Percentiles rank a stretch among this genome's conserved stretches.
Evolutionary conservation across 2,329 filamentous ascomycete genomes (phyloP).

Genomic region (Cercospora sojina): DNA sequence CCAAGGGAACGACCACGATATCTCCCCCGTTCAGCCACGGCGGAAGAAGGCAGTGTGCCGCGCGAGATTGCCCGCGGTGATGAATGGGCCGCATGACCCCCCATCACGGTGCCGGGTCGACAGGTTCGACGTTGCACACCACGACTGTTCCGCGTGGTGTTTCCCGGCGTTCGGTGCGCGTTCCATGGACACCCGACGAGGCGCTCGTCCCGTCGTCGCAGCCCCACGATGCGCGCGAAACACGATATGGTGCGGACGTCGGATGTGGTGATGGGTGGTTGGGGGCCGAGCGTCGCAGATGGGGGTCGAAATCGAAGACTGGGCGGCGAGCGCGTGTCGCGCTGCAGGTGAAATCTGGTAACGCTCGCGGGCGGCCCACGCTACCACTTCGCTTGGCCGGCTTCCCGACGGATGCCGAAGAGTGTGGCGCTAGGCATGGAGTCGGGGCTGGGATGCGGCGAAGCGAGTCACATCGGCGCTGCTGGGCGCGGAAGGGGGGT

Average conservation of each 20-base stretch:
- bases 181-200: neutral
- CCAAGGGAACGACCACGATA: neutral
- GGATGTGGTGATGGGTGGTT: neutral
- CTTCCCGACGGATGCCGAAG: constrained; percentile 4
- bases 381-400: neutral
- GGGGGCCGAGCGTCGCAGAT: neutral
- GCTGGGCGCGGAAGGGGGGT: neutral
- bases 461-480: neutral
- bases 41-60: constrained; percentile 2
- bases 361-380: neutral
- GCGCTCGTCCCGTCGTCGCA: neutral
- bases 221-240: neutral
- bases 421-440: neutral
- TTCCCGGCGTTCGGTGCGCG: neutral
- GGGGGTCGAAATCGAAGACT: constrained; percentile 5
- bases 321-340: constrained; percentile 16
- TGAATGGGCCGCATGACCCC: neutral
- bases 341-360: constrained; percentile 16
- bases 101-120: neutral
- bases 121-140: neutral
- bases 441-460: neutral
- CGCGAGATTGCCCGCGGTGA: neutral
- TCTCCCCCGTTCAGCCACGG: neutral
- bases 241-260: neutral
- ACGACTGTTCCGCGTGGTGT: neutral